phyloP scores from a whole-genome alignment of 1,284 basidiomycete species.

The Sanghuangporus weigelae region DNA sequence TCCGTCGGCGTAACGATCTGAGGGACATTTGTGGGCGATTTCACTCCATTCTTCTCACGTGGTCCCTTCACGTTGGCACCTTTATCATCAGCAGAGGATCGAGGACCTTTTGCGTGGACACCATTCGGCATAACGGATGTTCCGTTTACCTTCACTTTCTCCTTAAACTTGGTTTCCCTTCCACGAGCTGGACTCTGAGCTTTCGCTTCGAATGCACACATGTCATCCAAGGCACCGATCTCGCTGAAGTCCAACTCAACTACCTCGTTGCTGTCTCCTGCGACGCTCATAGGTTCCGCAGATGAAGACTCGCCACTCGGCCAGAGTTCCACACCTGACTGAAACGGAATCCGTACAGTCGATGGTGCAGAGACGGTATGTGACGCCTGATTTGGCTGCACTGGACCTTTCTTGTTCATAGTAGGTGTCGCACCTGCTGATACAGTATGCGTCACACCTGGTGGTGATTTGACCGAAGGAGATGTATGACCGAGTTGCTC shows the following conservation, averaged over 20 bases:
- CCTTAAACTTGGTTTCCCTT: neutral
- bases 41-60: neutral
- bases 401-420: neutral
- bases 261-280: slow-evolving; percentile 5
- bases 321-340: slow-evolving; percentile 15
- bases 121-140: neutral
- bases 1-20: neutral
- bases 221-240: slow-evolving; percentile 12
- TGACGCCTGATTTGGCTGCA: neutral
- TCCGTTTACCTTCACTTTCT: slow-evolving; percentile 10
- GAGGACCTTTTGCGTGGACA: neutral
- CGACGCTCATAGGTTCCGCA: neutral
- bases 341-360: slow-evolving; percentile 2
- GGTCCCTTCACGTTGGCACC: neutral
- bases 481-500: slow-evolving; percentile 8
- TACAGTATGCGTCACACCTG: neutral
- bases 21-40: neutral
- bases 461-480: neutral
- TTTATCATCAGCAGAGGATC: neutral
- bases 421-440: neutral
- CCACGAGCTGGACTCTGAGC: neutral
- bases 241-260: slow-evolving; percentile 18
- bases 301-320: neutral
- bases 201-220: slow-evolving; percentile 3
- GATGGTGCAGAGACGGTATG: slow-evolving; percentile 6